phyloP scores from a whole-genome alignment of 306 rosid species.

The Prunus dulcis region DNA sequence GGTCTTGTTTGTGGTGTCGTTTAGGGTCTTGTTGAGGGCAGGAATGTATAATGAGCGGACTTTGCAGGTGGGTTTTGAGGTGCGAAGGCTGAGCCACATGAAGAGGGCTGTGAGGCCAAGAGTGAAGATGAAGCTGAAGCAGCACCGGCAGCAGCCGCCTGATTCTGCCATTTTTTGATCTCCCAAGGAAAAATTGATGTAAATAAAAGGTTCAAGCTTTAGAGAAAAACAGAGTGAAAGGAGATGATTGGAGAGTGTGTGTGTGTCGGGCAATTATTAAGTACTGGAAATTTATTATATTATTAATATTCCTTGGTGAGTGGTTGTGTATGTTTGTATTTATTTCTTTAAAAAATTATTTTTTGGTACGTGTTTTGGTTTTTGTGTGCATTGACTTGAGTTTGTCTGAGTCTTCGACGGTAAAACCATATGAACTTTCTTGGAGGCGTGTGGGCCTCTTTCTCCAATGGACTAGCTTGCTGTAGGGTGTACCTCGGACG shows the following conservation, averaged over 20 bases:
- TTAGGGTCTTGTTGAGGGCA: conserved; percentile 55
- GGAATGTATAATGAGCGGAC: conserved; percentile 54
- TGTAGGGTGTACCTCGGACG: no score
- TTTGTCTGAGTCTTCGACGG: no score
- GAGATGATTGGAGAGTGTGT: no score
- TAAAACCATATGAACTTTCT: no score
- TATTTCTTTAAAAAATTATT: not conserved
- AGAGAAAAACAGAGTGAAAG: no score
- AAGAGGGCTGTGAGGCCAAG: conserved; percentile 37
- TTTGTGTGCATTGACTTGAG: not conserved
- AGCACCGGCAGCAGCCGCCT: conserved; percentile 28
- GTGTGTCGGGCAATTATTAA: no score
- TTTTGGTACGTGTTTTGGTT: not conserved
- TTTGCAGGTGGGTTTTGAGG: conserved; percentile 48
- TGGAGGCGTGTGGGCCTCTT: no score
- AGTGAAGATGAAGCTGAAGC: conserved; percentile 31
- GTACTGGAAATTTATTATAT: no score
- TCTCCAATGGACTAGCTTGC: no score
- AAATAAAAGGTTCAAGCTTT: no score
- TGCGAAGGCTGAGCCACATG: conserved; percentile 47
- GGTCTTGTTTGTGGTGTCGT: conserved; percentile 32
- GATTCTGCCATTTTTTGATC: conserved; percentile 24
- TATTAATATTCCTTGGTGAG: no score
- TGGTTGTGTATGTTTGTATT: not conserved
- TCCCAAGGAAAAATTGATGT: not conserved